These are phyloP conservation scores for Perilla frutescens DNA, from an alignment of 257 asterid species.

Conservation along the genomic window DNA sequence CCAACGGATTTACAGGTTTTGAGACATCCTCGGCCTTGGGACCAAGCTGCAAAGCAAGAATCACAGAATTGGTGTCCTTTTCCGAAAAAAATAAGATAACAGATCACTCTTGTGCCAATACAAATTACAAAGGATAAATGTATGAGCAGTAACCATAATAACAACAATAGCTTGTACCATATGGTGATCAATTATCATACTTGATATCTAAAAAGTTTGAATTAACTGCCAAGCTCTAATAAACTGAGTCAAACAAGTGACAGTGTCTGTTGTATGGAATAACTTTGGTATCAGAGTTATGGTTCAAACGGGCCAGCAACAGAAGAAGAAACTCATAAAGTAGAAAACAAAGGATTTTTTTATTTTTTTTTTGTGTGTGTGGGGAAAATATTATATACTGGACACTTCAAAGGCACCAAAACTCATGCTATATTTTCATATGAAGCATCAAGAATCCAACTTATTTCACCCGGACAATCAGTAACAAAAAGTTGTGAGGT, in stretches of 20 bases:
- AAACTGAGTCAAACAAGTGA: neutral
- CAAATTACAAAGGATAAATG: neutral
- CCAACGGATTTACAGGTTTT: slow-evolving; percentile 66
- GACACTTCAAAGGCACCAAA: neutral
- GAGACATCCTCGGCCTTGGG: slow-evolving; percentile 85
- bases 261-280: neutral
- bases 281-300: neutral
- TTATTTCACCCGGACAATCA: neutral
- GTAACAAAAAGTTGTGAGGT: neutral
- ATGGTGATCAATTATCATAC: neutral
- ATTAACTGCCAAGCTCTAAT: neutral
- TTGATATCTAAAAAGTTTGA: neutral
- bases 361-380: neutral
- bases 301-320: neutral
- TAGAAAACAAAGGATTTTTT: neutral
- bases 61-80: neutral
- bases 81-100: too few relatives aligned
- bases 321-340: neutral
- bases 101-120: neutral
- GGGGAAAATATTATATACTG: slow-evolving; percentile 3
- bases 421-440: neutral
- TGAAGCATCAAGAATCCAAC: neutral
- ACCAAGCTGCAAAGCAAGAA: slow-evolving; percentile 67
- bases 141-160: neutral
- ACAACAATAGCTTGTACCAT: neutral